A percentile compares a stretch with the other conserved stretches of the same genome.
Evolutionary conservation across 1,284 basidiomycete species (phyloP).

Genomic region (Rhodotorula sp.): DNA sequence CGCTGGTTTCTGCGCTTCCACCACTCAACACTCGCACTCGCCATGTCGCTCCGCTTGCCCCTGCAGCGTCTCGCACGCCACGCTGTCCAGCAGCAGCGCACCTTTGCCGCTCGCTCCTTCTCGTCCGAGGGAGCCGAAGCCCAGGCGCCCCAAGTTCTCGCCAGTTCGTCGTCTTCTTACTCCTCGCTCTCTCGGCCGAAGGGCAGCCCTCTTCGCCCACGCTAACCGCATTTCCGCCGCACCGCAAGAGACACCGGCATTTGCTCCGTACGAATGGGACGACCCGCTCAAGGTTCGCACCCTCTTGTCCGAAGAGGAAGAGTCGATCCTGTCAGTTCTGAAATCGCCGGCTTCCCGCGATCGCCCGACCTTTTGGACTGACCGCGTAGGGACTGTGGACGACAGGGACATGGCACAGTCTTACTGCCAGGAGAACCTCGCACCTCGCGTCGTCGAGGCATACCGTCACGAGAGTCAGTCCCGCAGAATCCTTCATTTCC

Average conservation of each 20-base stretch:
- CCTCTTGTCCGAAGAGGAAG: constrained; percentile 81
- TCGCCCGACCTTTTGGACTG: too few species aligned
- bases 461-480: constrained; percentile 80
- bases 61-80: not conserved
- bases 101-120: not conserved
- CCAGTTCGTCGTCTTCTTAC: constrained; percentile 10
- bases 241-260: constrained; percentile 14
- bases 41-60: constrained; percentile 1
- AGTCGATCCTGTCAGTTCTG: constrained; percentile 67
- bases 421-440: constrained; percentile 83
- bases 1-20: too few species aligned
- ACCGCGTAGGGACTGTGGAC: too few species aligned
- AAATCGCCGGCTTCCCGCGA: not conserved
- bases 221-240: not conserved
- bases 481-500: too few species aligned
- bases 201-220: not conserved
- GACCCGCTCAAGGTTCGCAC: constrained; percentile 43
- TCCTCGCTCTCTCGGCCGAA: too few species aligned
- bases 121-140: constrained; percentile 21
- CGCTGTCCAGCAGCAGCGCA: not conserved
- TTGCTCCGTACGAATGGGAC: constrained; percentile 41
- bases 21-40: not conserved
- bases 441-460: constrained; percentile 78
- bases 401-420: constrained; percentile 73
- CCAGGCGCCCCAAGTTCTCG: constrained; percentile 14